These are phyloP conservation scores for Talaromyces stipitatus DNA, from an alignment of 495 filamentous ascomycete species.

Conservation along the genomic window DNA sequence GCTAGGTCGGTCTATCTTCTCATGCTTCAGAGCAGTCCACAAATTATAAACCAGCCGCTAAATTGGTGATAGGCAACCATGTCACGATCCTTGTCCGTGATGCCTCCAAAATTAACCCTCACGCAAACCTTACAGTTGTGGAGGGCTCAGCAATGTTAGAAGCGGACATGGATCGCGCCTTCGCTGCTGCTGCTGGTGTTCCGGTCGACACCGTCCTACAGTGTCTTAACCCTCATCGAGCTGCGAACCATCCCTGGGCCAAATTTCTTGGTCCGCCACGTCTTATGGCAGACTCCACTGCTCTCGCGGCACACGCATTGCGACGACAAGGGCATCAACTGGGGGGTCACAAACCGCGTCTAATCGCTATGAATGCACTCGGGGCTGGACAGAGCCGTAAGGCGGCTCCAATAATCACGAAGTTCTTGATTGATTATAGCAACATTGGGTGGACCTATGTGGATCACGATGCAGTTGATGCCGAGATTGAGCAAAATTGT, in stretches of 20 bases:
- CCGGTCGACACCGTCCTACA: conserved; percentile 2
- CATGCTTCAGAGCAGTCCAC: too few relatives aligned
- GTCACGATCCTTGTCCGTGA: background rate
- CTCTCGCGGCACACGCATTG: background rate
- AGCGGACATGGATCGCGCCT: conserved; percentile 7
- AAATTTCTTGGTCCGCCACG: conserved; percentile 8
- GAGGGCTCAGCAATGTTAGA: conserved; percentile 6
- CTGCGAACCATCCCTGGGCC: conserved; percentile 6
- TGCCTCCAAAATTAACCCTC: background rate
- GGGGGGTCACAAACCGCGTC: conserved; percentile 2
- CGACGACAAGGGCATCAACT: background rate
- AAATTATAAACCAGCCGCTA: too few relatives aligned
- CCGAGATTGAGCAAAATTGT: conserved; percentile 8
- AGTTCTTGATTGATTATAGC: conserved; percentile 5
- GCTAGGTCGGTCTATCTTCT: conserved; percentile 5
- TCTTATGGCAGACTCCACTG: conserved; percentile 6
- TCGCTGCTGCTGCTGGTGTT: conserved; percentile 1
- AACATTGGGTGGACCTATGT: conserved; percentile 7
- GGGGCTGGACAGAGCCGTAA: conserved; percentile 5
- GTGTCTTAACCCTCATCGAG: conserved; percentile 4
- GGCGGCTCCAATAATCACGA: conserved; percentile 3
- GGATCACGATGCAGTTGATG: conserved; percentile 8
- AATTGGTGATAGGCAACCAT: background rate
- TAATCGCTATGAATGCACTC: conserved; percentile 10
- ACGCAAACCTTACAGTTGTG: background rate